Base-by-base conservation (phyloP, 352 stramenopile genomes). In the Globisporangium lucens region DNA sequence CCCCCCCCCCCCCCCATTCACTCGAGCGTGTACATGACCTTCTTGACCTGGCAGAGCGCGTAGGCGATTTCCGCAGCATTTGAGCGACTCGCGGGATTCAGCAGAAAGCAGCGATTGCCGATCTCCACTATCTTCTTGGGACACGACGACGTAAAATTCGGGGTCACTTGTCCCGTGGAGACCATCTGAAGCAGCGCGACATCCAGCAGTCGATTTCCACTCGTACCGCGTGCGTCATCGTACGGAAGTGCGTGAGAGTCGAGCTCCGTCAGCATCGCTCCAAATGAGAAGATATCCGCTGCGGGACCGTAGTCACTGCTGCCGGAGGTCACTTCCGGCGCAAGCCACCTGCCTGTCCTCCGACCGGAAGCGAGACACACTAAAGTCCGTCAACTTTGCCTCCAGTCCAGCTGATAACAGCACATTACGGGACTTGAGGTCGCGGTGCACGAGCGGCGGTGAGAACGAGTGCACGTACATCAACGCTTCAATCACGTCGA, bases 401-500 rank as follows among this genome's bases (percentile, higher is more conserved):
- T 74, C 57, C 60, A 83, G 70, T 0, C 79, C 67, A 36, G 33
- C 33, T 7, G n/a, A 33, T 3, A 79, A 38, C 56, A 91, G 64
- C 24, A 91, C 66, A 53, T 92, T 90, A 2, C 74, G 66, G 0
- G 82, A 85, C 36, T 87, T 88, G 27, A 90, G 65, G 29, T 89
- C 82, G 30, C 79, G 82, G 49, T 92, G 84, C 10, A 89, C 73
- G 2, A 90, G 73, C 49, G 82, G 78, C 1, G 75, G 82, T 1
- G 47, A 63, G 65, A 92, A 89, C 62, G 84, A 89, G 66, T 92
- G 82, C 24, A 88, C 73, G 63, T 90, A 92, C 30, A 87, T 36
- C 10, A 62, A 38, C 0, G 77, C 77, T 5, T 51, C 61, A 22
- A 70, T 74, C 10, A 79, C 41, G 47, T 75, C 69, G 0, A 79